A percentile compares a stretch with the other conserved stretches of the same genome.
phyloP scores from a whole-genome alignment of 2,329 filamentous ascomycete species.

The Fusarium sp. region DNA sequence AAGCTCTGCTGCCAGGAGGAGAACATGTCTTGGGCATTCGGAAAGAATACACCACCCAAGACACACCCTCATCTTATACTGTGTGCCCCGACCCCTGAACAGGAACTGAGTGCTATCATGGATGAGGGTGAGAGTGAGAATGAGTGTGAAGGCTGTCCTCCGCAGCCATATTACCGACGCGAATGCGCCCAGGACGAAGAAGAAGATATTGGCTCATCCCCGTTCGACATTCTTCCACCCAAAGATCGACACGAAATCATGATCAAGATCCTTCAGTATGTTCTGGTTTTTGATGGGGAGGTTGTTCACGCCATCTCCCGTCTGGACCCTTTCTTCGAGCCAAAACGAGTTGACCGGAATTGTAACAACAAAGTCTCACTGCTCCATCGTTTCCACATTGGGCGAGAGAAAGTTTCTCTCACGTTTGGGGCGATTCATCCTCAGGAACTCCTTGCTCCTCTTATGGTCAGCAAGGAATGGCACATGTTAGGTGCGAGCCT shows the following conservation, averaged over 20 bases:
- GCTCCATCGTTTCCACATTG: slow-evolving; percentile 56
- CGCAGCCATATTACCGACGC: background rate
- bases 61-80: slow-evolving; percentile 32
- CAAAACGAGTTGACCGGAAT: slow-evolving; percentile 26
- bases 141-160: background rate
- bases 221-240: slow-evolving; percentile 49
- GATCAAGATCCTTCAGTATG: slow-evolving; percentile 53
- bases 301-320: slow-evolving; percentile 59
- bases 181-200: background rate
- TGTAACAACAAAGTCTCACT: slow-evolving; percentile 37
- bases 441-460: slow-evolving; percentile 50
- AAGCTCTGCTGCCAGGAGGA: slow-evolving; percentile 33
- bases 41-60: background rate
- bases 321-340: slow-evolving; percentile 52
- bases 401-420: slow-evolving; percentile 46
- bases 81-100: background rate
- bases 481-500: slow-evolving; percentile 54
- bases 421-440: slow-evolving; percentile 49
- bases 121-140: background rate
- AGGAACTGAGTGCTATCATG: background rate
- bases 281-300: slow-evolving; percentile 50
- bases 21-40: slow-evolving; percentile 32
- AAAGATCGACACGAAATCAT: slow-evolving; percentile 1
- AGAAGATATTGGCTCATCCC: slow-evolving; percentile 39
- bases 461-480: slow-evolving; percentile 57